Evolutionary conservation across 176 grass and related monocot genomes (phyloP).

Genomic region (Guadua angustifolia): DNA sequence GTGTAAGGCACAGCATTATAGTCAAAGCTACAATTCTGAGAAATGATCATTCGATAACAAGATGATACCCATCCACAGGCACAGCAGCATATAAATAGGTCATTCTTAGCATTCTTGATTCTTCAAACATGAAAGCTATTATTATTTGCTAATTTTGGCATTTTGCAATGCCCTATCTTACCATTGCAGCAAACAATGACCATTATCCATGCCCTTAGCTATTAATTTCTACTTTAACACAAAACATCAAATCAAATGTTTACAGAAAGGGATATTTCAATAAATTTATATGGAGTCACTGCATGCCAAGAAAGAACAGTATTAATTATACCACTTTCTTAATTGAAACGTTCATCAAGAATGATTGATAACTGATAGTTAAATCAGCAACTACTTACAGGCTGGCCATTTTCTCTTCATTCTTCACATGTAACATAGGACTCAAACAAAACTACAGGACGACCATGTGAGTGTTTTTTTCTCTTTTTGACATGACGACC

Average conservation of each 20-base stretch:
- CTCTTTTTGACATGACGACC: neutral
- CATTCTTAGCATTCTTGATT: slow-evolving; percentile 39
- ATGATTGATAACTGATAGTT: neutral
- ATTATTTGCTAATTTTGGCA: slow-evolving; percentile 26
- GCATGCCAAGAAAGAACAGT: neutral
- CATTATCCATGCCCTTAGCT: slow-evolving; percentile 11
- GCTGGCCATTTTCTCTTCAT: neutral
- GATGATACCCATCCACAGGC: slow-evolving; percentile 1
- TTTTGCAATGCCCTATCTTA: slow-evolving; percentile 15
- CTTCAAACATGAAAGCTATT: slow-evolving; percentile 26
- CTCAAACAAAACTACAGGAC: slow-evolving; percentile 23
- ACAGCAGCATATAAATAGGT: slow-evolving; percentile 22
- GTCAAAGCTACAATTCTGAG: slow-evolving; percentile 5
- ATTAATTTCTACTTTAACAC: neutral
- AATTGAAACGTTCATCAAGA: slow-evolving; percentile 5
- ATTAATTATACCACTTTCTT: neutral
- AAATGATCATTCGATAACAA: slow-evolving; percentile 20
- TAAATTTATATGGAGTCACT: slow-evolving; percentile 17
- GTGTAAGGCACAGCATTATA: neutral
- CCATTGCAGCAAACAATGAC: slow-evolving; percentile 1
- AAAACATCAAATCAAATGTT: neutral
- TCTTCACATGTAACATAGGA: neutral
- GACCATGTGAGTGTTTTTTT: neutral
- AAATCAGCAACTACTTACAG: neutral
- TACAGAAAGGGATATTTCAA: slow-evolving; percentile 3